Percentiles rank a stretch among this genome's conserved stretches.
phyloP scores from a whole-genome alignment of 2,329 filamentous ascomycete genomes.

The Colletotrichum spaethianum region DNA sequence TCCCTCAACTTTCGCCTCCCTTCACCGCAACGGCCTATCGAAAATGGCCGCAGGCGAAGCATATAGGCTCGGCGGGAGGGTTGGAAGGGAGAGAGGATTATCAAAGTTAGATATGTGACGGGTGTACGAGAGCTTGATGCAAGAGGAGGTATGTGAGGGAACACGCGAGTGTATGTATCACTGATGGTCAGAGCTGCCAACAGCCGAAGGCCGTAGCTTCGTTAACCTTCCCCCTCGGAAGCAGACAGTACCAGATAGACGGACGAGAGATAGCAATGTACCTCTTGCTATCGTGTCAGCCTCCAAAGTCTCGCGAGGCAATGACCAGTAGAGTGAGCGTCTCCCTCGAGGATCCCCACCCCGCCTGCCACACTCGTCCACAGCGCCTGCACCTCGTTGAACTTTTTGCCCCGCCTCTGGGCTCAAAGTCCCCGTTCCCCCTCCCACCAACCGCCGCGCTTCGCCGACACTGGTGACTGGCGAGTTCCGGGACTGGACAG shows the following conservation, averaged over 20 bases:
- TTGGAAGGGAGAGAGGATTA: not conserved
- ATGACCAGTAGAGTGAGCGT: constrained; percentile 4
- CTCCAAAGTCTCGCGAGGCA: constrained; percentile 27
- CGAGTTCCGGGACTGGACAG: not conserved
- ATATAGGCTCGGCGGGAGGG: not conserved
- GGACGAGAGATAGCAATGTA: constrained; percentile 13
- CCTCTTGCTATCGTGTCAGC: constrained; percentile 21
- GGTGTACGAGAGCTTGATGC: not conserved
- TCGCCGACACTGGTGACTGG: constrained; percentile 16
- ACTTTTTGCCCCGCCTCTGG: constrained; percentile 39
- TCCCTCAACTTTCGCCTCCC: not conserved
- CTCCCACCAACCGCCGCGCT: not conserved
- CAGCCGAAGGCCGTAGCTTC: not conserved
- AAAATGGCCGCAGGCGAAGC: not conserved
- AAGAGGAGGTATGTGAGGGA: not conserved
- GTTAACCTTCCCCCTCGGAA: too few relatives aligned
- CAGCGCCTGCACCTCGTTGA: constrained; percentile 27
- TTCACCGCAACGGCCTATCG: constrained; percentile 1
- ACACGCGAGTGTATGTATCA: not conserved
- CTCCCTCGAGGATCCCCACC: constrained; percentile 29
- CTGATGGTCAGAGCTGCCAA: not conserved
- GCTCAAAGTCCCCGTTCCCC: constrained; percentile 9
- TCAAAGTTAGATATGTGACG: not conserved
- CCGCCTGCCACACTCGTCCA: constrained; percentile 28
- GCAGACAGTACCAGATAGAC: not conserved